Conservation (phyloP, 2,329 filamentous ascomycete genomes). For the Ilyonectria mors-panacis region DNA sequence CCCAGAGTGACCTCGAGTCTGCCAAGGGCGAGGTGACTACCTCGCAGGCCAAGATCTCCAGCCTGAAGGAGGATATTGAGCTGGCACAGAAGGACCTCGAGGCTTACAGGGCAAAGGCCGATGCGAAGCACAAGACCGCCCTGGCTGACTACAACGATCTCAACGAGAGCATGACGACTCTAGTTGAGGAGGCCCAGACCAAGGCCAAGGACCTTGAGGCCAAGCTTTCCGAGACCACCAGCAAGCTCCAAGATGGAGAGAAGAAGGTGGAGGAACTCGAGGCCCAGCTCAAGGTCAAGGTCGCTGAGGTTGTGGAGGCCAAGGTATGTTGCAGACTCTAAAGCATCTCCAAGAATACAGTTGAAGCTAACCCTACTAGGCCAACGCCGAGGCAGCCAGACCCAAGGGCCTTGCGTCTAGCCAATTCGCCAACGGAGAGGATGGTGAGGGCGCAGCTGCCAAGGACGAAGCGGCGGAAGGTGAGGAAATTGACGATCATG, state of each 20-base stretch:
- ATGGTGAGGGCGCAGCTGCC: conserved; percentile 53
- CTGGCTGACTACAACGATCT: conserved; percentile 74
- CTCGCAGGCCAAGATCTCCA: conserved; percentile 53
- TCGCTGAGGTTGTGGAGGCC: conserved; percentile 74
- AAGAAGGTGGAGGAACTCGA: conserved; percentile 65
- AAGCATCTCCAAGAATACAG: background rate
- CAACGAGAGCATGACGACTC: conserved; percentile 72
- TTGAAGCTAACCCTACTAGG: conserved; percentile 52
- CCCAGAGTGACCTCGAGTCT: conserved; percentile 55
- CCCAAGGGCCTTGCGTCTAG: conserved; percentile 69
- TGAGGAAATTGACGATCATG: conserved; percentile 74
- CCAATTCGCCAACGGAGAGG: conserved; percentile 64
- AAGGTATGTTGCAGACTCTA: conserved; percentile 59
- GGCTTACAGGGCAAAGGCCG: conserved; percentile 65
- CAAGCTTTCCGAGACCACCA: conserved; percentile 62
- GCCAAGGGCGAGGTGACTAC: conserved; percentile 52
- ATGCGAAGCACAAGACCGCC: conserved; percentile 68
- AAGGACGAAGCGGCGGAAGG: conserved; percentile 64
- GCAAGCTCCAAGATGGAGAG: conserved; percentile 62
- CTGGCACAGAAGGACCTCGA: conserved; percentile 68
- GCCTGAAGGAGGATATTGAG: conserved; percentile 60
- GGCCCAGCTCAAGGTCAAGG: conserved; percentile 73
- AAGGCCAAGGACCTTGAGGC: conserved; percentile 68
- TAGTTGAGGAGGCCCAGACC: conserved; percentile 71
- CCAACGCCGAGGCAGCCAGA: conserved; percentile 60